A percentile compares a stretch with the other conserved stretches of the same genome.
These are phyloP conservation scores for Sphagnum fallax DNA, from an alignment of 228 moss, liverwort and hornwort genomes.

Conservation along the genomic window DNA sequence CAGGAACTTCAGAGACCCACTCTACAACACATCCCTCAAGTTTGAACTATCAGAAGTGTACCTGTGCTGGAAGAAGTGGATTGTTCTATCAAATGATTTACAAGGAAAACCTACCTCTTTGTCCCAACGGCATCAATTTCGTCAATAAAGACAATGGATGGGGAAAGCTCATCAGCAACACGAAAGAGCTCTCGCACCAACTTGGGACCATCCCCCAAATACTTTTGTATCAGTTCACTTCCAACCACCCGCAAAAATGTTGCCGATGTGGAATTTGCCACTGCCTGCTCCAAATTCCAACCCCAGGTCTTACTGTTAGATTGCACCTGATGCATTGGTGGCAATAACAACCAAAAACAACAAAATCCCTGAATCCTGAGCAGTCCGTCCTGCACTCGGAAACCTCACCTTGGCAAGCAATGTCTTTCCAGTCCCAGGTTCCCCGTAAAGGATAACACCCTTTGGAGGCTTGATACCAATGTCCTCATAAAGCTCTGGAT, in stretches of 20 bases:
- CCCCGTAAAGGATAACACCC: conserved; percentile 95
- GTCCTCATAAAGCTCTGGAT: conserved; percentile 98
- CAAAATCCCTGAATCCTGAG: background rate
- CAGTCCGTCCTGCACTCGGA: background rate
- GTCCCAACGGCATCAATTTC: conserved; percentile 97
- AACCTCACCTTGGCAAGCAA: conserved; percentile 77
- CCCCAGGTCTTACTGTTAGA: background rate
- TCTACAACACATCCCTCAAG: too few relatives aligned
- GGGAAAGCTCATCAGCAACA: conserved; percentile 93
- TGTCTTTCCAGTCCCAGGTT: conserved; percentile 97
- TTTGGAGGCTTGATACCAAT: conserved; percentile 97
- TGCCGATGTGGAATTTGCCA: conserved; percentile 96
- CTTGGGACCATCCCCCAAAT: conserved; percentile 96
- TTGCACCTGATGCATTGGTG: background rate
- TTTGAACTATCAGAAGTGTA: too few relatives aligned
- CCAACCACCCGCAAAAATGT: conserved; percentile 97
- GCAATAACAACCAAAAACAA: background rate
- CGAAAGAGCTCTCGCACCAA: conserved; percentile 92
- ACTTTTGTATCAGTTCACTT: conserved; percentile 99
- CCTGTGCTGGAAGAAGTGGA: too few relatives aligned
- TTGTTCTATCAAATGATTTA: background rate
- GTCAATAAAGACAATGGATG: conserved; percentile 96
- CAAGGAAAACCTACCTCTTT: conserved; percentile 31
- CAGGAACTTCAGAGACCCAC: too few relatives aligned
- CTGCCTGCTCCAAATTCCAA: conserved; percentile 45